Conservation (phyloP, 1,139 yeast genomes). For the Meyerozyma elateridarum region DNA sequence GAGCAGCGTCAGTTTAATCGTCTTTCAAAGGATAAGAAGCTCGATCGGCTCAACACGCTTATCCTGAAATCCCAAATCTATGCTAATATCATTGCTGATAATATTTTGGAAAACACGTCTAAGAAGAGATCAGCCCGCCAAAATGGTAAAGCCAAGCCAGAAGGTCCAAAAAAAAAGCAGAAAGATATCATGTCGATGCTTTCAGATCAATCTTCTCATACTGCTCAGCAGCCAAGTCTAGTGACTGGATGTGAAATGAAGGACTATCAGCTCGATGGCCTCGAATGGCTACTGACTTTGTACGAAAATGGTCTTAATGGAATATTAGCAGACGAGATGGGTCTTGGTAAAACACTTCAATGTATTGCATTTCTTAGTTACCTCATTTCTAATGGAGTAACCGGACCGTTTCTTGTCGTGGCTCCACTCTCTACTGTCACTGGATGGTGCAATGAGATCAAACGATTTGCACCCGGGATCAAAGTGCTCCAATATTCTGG, state of each 20-base stretch:
- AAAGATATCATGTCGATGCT: constrained; percentile 25
- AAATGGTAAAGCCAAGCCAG: constrained; percentile 12
- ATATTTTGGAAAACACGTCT: constrained; percentile 49
- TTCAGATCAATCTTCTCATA: constrained; percentile 12
- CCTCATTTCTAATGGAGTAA: constrained; percentile 70
- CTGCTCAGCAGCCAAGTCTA: constrained; percentile 56
- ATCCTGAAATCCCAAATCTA: constrained; percentile 82
- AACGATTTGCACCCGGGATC: constrained; percentile 67
- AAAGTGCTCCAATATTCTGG: constrained; percentile 67
- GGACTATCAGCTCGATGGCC: constrained; percentile 83
- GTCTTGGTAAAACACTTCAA: constrained; percentile 88
- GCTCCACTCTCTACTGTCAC: constrained; percentile 86
- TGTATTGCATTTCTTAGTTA: constrained; percentile 75
- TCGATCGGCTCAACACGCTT: constrained; percentile 61
- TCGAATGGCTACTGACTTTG: constrained; percentile 83
- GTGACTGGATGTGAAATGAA: constrained; percentile 68
- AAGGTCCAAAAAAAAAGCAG: constrained; percentile 7
- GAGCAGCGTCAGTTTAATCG: constrained; percentile 39
- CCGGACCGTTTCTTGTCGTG: constrained; percentile 81
- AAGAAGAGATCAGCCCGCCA: constrained; percentile 16
- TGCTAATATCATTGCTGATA: constrained; percentile 77
- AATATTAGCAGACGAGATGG: constrained; percentile 96
- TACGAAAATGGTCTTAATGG: constrained; percentile 95
- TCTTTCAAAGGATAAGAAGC: constrained; percentile 40
- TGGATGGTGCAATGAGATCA: constrained; percentile 76